phyloP scores from a whole-genome alignment of 768 basidiomycete genomes.

The Chalciporus chontae region DNA sequence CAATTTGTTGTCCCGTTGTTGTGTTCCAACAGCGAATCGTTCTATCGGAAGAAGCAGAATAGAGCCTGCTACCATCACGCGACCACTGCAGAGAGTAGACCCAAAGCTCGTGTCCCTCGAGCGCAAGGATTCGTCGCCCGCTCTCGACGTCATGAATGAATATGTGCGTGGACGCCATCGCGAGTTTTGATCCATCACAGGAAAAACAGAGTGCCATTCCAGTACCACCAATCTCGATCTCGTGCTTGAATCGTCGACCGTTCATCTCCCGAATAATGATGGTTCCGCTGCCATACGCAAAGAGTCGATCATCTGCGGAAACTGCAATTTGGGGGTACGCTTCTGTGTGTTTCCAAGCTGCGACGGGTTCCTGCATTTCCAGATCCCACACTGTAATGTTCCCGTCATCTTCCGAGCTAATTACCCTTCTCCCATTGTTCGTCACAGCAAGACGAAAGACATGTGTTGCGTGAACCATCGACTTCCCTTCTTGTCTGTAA shows the following conservation, averaged over 20 bases:
- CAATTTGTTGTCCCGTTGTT: too few species aligned
- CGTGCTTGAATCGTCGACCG: too few species aligned
- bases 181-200: neutral
- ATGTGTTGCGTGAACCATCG: neutral
- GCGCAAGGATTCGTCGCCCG: too few species aligned
- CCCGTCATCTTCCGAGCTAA: neutral
- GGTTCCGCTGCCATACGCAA: neutral
- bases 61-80: too few species aligned
- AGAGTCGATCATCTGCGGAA: neutral
- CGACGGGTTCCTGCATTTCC: neutral
- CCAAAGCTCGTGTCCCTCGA: too few species aligned
- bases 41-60: too few species aligned
- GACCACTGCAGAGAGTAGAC: too few species aligned
- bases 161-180: neutral
- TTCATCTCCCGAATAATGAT: too few species aligned
- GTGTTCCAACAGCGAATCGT: too few species aligned
- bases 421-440: neutral
- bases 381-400: constrained; percentile 2
- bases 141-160: too few species aligned
- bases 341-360: too few species aligned
- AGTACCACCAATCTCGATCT: too few species aligned
- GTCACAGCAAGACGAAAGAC: neutral
- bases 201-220: neutral
- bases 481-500: neutral
- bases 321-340: fast-evolving